Base-by-base conservation (phyloP, 257 asterid genomes). In the Marsdenia floribunda region DNA sequence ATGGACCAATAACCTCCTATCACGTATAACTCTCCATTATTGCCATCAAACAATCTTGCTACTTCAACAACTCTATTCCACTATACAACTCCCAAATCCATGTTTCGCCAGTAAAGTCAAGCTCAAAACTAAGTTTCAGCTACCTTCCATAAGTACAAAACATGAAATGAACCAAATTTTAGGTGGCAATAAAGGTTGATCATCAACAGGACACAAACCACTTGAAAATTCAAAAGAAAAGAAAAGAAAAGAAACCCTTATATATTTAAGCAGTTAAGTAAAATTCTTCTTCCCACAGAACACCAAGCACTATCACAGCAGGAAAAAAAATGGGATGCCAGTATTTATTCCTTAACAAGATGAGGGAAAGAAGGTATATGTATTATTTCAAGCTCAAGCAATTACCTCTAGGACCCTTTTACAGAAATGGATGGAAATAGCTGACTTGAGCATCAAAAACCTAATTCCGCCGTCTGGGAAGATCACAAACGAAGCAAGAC, bases 371-470 rank as follows among this genome's bases (percentile, higher is more conserved):
- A 0, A 50, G 18, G 64, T n/a, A 12, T n/a, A 13, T 3, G 1
- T 1, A 1, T n/a, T n/a, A 61, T 4, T 61, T 33, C 9, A 61
- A 61, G 44, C 24, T 16, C 29, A 66, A 66, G 5, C 47, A 15
- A 42, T 60, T 77, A 91, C 96, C 96, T 92, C 96, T 21, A 90
- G 85, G 33, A 79, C 93, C 88, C 97, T 85, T 74, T 92, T 92
- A 80, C 79, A 83, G 70, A 87, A 92, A 79, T 92, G 97, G 50
- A 86, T 2, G 24, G 96, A 83, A 73, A 88, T 53, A 3, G 90
- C 92, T 9, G 80, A 79, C 77, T 85, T 85, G 81, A 89, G 79
- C 82, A 90, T n/a, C 33, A 83, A 54, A 84, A 86, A 86, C 88
- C 96, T 88, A n/a, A 82, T 67, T 37, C 84, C 92, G 42, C 82